These are phyloP conservation scores for Fusarium citri DNA, from an alignment of 2,329 filamentous ascomycete species.

Conservation along the genomic window DNA sequence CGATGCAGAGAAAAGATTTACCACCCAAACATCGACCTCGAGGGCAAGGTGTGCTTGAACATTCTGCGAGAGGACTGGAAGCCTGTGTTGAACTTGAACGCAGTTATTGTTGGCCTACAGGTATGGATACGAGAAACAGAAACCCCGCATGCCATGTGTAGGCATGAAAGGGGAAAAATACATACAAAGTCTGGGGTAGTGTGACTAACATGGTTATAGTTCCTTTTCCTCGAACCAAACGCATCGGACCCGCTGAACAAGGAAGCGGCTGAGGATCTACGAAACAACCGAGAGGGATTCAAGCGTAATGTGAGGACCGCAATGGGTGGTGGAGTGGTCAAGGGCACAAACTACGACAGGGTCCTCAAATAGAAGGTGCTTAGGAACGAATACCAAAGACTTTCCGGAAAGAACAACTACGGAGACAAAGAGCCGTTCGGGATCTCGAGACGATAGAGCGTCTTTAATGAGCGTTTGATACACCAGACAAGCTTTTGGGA, in stretches of 20 bases:
- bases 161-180: not conserved
- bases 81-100: constrained; percentile 95
- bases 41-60: constrained; percentile 98
- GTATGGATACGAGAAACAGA: constrained; percentile 55
- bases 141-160: not conserved
- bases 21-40: constrained; percentile 97
- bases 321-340: constrained; percentile 84
- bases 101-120: constrained; percentile 93
- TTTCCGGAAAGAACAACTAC: constrained; percentile 9
- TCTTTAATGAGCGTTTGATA: constrained; percentile 21
- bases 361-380: constrained; percentile 71
- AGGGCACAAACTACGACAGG: constrained; percentile 79
- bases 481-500: constrained; percentile 26
- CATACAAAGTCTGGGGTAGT: constrained; percentile 1
- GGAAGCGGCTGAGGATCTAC: constrained; percentile 93
- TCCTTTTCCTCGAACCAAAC: constrained; percentile 97
- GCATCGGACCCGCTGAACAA: constrained; percentile 98
- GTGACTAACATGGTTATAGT: constrained; percentile 64
- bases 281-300: constrained; percentile 86
- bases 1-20: constrained; percentile 98
- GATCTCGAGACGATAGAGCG: constrained; percentile 18
- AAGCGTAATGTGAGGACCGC: constrained; percentile 88
- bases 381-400: constrained; percentile 12
- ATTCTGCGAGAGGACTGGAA: constrained; percentile 99
- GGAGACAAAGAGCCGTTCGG: constrained; percentile 6